phyloP scores from a whole-genome alignment of 1,284 basidiomycete genomes.

The Melampsora larici-populina region DNA sequence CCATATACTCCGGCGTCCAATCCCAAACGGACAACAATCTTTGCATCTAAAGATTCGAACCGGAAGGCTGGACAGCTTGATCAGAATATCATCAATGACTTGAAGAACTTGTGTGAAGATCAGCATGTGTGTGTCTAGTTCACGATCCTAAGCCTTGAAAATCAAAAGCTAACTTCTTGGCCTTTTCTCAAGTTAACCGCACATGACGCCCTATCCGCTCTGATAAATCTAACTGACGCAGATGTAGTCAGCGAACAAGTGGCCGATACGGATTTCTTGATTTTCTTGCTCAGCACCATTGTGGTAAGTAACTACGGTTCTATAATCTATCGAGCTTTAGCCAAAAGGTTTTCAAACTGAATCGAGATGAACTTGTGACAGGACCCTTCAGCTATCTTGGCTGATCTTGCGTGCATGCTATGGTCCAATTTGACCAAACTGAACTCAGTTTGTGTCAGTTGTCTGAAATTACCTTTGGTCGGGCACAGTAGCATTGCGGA shows the following conservation, averaged over 20 bases:
- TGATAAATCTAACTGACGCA: conserved; percentile 90
- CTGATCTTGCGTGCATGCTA: conserved; percentile 93
- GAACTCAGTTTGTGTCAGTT: conserved; percentile 64
- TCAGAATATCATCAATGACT: conserved; percentile 50
- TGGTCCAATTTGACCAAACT: conserved; percentile 85
- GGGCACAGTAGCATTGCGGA: neutral
- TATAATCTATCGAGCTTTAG: neutral
- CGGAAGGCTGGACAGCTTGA: conserved; percentile 42
- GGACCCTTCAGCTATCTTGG: conserved; percentile 83
- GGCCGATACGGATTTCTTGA: conserved; percentile 71
- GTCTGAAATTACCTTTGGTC: conserved; percentile 62
- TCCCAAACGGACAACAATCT: conserved; percentile 66
- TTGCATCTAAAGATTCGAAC: conserved; percentile 62
- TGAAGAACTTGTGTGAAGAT: conserved; percentile 63
- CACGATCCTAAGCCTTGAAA: conserved; percentile 62
- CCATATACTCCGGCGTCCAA: conserved; percentile 71
- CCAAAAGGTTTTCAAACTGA: neutral
- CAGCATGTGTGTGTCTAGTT: conserved; percentile 67
- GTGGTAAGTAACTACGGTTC: conserved; percentile 62
- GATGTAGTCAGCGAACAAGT: conserved; percentile 67
- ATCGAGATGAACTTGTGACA: conserved; percentile 52
- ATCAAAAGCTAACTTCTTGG: conserved; percentile 16
- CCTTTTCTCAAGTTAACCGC: conserved; percentile 67
- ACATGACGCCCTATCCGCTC: conserved; percentile 88
- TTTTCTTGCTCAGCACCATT: conserved; percentile 85